A percentile compares a stretch with the other conserved stretches of the same genome.
Evolutionary conservation across 2,329 filamentous ascomycete species (phyloP).

Genomic region (Nakataea oryzae): DNA sequence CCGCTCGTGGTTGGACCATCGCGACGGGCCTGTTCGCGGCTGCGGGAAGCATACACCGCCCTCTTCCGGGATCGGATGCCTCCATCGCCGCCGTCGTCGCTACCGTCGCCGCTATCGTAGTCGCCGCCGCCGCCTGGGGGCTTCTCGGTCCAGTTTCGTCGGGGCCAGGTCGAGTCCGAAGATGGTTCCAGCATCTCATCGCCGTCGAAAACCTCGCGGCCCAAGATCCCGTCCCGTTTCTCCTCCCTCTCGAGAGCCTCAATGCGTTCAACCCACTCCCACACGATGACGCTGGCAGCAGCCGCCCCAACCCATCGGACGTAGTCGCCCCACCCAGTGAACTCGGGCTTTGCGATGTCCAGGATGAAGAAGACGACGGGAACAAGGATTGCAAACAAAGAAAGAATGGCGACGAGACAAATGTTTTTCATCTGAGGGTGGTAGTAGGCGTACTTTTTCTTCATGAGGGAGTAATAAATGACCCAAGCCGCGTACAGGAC

Average conservation of each 20-base stretch:
- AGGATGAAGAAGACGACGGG: conserved; percentile 90
- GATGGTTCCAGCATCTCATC: conserved; percentile 77
- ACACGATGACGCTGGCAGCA: conserved; percentile 90
- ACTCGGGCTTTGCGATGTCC: conserved; percentile 75
- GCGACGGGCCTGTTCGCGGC: conserved; percentile 7
- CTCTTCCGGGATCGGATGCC: conserved; percentile 3
- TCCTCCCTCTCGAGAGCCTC: conserved; percentile 87
- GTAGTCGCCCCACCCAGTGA: conserved; percentile 90
- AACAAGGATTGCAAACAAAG: conserved; percentile 71
- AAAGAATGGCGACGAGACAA: conserved; percentile 66
- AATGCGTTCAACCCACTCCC: conserved; percentile 96
- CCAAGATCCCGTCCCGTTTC: conserved; percentile 85
- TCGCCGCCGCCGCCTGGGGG: conserved; percentile 5
- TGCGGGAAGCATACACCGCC: background rate
- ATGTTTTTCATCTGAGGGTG: conserved; percentile 88
- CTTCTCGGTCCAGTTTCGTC: conserved; percentile 19
- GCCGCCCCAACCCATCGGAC: conserved; percentile 94
- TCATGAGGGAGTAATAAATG: conserved; percentile 85
- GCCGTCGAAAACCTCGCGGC: conserved; percentile 84
- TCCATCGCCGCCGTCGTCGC: conserved; percentile 19
- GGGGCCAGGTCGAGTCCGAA: conserved; percentile 37
- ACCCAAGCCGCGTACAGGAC: conserved; percentile 89
- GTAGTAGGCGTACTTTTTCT: conserved; percentile 83
- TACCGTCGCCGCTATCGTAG: conserved; percentile 18
- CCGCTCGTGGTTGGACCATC: conserved; percentile 12